Percentiles rank a stretch among this genome's conserved stretches.
Evolutionary conservation across 2,329 filamentous ascomycete species (phyloP).

Genomic region (Calonectria naviculata): DNA sequence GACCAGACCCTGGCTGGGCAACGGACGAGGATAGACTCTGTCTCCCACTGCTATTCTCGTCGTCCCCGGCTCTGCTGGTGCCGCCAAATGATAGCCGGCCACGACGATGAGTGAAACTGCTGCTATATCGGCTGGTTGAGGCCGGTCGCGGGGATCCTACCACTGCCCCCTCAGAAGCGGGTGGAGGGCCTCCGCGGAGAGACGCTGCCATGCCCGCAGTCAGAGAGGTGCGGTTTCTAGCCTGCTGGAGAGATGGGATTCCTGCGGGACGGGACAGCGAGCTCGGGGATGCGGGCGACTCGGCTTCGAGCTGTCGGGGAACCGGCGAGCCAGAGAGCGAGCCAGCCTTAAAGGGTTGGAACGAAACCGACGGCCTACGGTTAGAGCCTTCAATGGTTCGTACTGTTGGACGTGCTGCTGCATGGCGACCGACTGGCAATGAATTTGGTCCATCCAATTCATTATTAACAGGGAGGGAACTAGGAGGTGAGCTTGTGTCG

Average conservation of each 20-base stretch:
- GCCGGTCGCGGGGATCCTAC: conserved; percentile 83
- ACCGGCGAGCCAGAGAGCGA: conserved; percentile 90
- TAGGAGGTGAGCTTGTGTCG: conserved; percentile 69
- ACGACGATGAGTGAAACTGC: conserved; percentile 90
- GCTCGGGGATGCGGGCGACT: conserved; percentile 66
- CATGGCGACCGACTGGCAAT: conserved; percentile 58
- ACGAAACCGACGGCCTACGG: conserved; percentile 85
- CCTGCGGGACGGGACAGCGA: conserved; percentile 61
- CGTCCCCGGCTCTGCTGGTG: conserved; percentile 72
- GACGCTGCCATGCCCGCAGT: conserved; percentile 82
- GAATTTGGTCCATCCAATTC: conserved; percentile 62
- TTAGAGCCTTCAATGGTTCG: conserved; percentile 65
- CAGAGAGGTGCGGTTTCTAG: conserved; percentile 77
- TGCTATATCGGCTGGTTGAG: conserved; percentile 87
- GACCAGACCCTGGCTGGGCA: conserved; percentile 80
- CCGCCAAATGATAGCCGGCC: conserved; percentile 82
- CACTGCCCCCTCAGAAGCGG: conserved; percentile 72
- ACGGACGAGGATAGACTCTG: conserved; percentile 78
- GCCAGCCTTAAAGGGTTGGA: conserved; percentile 96
- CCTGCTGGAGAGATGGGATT: conserved; percentile 60
- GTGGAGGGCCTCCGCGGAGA: conserved; percentile 72
- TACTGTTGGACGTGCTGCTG: conserved; percentile 47
- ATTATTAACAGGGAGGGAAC: conserved; percentile 59
- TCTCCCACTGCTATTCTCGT: conserved; percentile 84
- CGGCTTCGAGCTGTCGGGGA: conserved; percentile 60